phyloP scores from a whole-genome alignment of 2,329 filamentous ascomycete species.

The Aurifilum marmelostoma region DNA sequence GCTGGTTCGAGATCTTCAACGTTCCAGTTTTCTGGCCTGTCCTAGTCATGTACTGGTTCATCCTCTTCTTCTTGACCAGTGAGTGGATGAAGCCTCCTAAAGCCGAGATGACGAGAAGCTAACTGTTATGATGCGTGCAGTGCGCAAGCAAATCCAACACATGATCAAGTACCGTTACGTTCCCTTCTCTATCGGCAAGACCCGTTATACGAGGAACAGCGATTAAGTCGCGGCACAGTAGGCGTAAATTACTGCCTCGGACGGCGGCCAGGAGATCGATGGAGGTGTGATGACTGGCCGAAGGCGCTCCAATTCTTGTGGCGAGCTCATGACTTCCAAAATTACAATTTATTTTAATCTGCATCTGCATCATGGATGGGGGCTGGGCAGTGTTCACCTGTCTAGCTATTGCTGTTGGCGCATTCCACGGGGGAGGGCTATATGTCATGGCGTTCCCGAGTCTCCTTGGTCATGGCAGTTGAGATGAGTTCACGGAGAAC shows the following conservation, averaged over 20 bases:
- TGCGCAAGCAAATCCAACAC: conserved; percentile 99
- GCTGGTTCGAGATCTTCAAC: conserved; percentile 93
- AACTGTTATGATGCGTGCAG: conserved; percentile 50
- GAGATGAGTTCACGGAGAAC: conserved; percentile 6
- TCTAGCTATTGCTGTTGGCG: conserved; percentile 23
- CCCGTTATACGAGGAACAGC: conserved; percentile 72
- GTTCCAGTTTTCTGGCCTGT: conserved; percentile 99
- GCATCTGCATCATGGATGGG: conserved; percentile 27
- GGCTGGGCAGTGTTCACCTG: conserved; percentile 17
- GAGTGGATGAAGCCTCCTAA: conserved; percentile 46
- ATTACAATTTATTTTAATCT: conserved; percentile 28
- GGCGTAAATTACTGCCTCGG: not conserved
- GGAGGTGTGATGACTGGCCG: not conserved
- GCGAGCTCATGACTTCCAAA: conserved; percentile 21
- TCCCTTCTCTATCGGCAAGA: conserved; percentile 89
- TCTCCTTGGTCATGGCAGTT: conserved; percentile 19
- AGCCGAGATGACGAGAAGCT: conserved; percentile 1
- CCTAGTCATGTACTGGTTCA: conserved; percentile 97
- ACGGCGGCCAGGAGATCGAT: conserved; percentile 17
- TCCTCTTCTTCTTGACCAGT: conserved; percentile 95
- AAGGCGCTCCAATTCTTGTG: conserved; percentile 24
- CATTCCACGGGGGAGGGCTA: conserved; percentile 14
- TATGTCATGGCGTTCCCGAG: conserved; percentile 22
- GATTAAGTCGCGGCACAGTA: conserved; percentile 36
- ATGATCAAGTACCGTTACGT: conserved; percentile 99